Conservation (phyloP, 352 stramenopile genomes). For the Phytophthora palmivora region DNA sequence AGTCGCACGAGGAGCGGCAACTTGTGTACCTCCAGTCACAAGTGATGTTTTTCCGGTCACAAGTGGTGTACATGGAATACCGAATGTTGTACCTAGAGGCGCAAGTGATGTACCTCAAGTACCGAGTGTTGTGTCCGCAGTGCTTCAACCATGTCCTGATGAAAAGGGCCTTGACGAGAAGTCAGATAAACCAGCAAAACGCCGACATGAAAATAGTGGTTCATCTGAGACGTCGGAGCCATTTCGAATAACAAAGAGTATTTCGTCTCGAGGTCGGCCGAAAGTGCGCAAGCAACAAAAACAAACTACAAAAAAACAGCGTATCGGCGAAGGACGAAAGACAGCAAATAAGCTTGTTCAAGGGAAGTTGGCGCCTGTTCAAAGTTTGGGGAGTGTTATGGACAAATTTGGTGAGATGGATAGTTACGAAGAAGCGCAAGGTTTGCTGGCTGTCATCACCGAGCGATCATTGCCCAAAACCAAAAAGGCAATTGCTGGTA, state of each 20-base stretch:
- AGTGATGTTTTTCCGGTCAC: no score
- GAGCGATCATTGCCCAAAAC: conserved; percentile 1
- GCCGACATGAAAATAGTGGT: background rate
- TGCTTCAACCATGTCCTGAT: no score
- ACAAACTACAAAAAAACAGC: conserved; percentile 8
- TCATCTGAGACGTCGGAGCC: conserved; percentile 1
- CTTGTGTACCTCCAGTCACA: no score
- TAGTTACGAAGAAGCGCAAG: conserved; percentile 4
- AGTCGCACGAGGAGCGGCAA: no score
- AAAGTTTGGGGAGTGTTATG: background rate
- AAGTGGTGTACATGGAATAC: no score
- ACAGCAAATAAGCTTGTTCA: conserved; percentile 3
- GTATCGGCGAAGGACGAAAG: background rate
- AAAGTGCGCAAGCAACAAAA: conserved; percentile 6
- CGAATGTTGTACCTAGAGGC: no score
- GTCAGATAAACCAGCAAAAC: background rate
- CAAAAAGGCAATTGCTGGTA: conserved; percentile 10
- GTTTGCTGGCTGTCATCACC: background rate
- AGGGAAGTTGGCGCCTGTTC: conserved; percentile 1
- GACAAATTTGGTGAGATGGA: background rate
- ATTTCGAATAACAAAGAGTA: conserved; percentile 5
- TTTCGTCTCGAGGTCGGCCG: background rate
- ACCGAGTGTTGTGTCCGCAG: no score
- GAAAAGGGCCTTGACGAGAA: no score
- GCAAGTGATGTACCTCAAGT: background rate